Evolutionary conservation across 352 stramenopile species (phyloP).

Genomic region (Phytophthora pisi): DNA sequence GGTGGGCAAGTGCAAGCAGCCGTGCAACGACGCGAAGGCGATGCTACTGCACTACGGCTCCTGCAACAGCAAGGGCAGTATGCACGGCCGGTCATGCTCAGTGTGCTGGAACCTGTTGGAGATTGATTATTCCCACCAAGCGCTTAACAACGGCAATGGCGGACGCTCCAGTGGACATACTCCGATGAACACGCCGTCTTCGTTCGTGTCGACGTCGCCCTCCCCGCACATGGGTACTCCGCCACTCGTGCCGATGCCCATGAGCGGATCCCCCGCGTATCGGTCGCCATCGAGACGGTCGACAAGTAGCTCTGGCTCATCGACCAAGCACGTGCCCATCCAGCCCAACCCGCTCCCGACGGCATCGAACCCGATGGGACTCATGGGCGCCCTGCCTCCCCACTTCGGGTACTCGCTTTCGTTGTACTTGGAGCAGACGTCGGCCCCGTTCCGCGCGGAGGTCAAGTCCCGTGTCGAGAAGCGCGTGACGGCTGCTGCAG

Average conservation of each 20-base stretch:
- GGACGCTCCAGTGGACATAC: conserved; percentile 17
- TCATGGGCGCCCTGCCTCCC: conserved; percentile 57
- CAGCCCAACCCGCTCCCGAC: conserved; percentile 82
- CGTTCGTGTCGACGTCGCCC: conserved; percentile 28
- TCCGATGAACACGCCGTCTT: conserved; percentile 27
- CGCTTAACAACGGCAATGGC: conserved; percentile 38
- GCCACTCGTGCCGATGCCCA: conserved; percentile 25
- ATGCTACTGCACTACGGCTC: conserved; percentile 77
- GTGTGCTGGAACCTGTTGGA: conserved; percentile 71
- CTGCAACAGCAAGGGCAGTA: conserved; percentile 52
- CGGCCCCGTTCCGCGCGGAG: conserved; percentile 64
- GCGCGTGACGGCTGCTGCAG: conserved; percentile 68
- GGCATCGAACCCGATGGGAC: conserved; percentile 67
- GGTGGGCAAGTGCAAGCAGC: conserved; percentile 67
- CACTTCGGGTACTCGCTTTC: conserved; percentile 70
- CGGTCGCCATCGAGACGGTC: conserved; percentile 28
- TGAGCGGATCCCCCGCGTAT: conserved; percentile 29
- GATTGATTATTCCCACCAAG: conserved; percentile 74
- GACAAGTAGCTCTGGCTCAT: conserved; percentile 15
- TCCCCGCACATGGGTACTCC: conserved; percentile 26
- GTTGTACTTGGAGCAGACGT: conserved; percentile 79
- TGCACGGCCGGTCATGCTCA: conserved; percentile 48
- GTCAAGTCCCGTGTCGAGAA: conserved; percentile 80
- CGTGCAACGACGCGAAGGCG: conserved; percentile 78
- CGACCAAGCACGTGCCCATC: conserved; percentile 68